These are phyloP conservation scores for Wickerhamiella hasegawae DNA, from an alignment of 805 yeast species.

Conservation along the genomic window DNA sequence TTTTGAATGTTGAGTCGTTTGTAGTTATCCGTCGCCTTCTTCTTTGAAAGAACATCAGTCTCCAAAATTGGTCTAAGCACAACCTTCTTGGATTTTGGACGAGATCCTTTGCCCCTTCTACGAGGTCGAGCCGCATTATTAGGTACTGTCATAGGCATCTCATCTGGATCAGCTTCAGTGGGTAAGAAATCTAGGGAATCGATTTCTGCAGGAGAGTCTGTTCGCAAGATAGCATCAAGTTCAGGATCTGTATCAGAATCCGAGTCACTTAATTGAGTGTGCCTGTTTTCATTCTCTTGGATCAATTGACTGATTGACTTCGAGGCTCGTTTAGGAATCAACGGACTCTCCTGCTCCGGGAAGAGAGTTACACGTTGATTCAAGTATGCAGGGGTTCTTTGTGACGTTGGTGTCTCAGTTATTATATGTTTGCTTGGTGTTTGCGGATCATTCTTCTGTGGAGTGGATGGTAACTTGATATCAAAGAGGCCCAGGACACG, in stretches of 20 bases:
- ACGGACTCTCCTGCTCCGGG: not conserved
- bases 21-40: constrained; percentile 5
- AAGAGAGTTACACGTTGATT: not conserved
- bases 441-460: constrained; percentile 4
- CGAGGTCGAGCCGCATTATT: not conserved
- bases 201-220: not conserved
- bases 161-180: not conserved
- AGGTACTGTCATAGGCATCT: not conserved
- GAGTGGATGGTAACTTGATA: constrained; percentile 21
- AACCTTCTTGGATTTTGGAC: constrained; percentile 11
- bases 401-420: constrained; percentile 4
- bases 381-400: constrained; percentile 8
- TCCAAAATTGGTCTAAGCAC: constrained; percentile 10
- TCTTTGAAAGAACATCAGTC: constrained; percentile 3
- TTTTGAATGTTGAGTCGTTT: constrained; percentile 6
- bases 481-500: constrained; percentile 62
- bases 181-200: not conserved
- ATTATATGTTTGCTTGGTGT: constrained; percentile 8
- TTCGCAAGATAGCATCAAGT: not conserved
- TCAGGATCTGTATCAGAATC: not conserved
- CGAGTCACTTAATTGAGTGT: too few species aligned
- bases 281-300: not conserved
- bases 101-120: not conserved
- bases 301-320: not conserved
- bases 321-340: constrained; percentile 1